Evolutionary conservation across 371 early-diverging fungal species (phyloP).

Genomic region (Lichtheimia hyalospora): DNA sequence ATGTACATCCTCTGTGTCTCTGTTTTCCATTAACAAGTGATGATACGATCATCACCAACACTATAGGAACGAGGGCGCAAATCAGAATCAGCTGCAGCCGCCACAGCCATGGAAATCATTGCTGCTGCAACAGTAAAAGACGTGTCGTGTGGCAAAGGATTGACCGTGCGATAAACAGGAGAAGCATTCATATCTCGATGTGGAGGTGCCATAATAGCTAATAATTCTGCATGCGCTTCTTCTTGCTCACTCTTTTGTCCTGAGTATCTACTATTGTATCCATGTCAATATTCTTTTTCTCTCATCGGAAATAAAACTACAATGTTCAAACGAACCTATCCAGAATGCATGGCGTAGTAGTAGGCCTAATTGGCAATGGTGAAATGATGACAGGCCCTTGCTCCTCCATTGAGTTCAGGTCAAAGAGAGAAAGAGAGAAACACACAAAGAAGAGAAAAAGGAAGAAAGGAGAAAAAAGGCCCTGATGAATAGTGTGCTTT

Average conservation of each 20-base stretch:
- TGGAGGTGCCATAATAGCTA: conserved; percentile 7
- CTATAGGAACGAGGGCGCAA: conserved; percentile 9
- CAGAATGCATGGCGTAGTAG: background rate
- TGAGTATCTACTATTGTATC: background rate
- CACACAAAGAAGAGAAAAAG: background rate
- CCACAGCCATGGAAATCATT: conserved; percentile 2
- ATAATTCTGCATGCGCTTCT: conserved; percentile 5
- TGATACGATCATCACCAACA: conserved; percentile 10
- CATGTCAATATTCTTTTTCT: background rate
- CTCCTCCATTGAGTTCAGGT: background rate
- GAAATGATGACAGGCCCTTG: conserved; percentile 4
- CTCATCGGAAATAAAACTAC: background rate
- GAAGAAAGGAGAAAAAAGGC: background rate
- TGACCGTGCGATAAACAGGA: conserved; percentile 7
- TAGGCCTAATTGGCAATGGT: conserved; percentile 8
- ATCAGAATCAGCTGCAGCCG: conserved; percentile 1
- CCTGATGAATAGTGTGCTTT: too few species aligned
- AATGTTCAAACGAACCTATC: background rate
- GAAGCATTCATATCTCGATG: conserved; percentile 1
- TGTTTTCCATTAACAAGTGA: background rate
- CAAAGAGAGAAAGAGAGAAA: background rate
- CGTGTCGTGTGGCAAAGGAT: conserved; percentile 8
- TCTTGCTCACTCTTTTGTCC: conserved; percentile 8
- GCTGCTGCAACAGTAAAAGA: conserved; percentile 9
- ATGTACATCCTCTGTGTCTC: conserved; percentile 2